Evolutionary conservation across 805 yeast genomes (phyloP), one percentile per base, ranked within the genome.

Genomic region (Zygosaccharomyces gambellarensis): DNA sequence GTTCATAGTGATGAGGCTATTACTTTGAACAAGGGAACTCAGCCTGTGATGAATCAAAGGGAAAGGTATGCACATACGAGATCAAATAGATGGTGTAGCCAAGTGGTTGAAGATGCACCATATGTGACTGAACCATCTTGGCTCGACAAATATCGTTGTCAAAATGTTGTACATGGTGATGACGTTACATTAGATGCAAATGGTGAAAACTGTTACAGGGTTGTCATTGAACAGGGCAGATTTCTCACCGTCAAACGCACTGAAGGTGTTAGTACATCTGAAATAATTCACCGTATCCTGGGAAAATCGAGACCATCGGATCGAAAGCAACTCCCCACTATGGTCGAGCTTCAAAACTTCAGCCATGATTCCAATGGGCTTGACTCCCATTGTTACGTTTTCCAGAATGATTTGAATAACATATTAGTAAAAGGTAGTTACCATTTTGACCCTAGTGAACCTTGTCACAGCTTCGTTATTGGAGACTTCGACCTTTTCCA

Each of bases 101-200:
- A 71, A 39, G 80, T 85, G 0, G 77, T 92, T 14, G 77, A 82
- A 2, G 73, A 77, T 54, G 97, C 98, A 0, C 99, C 99, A 1
- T 94, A 94, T 63, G 97, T 92, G 11, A 94, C 99, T 0, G 64
- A 64, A 34, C 95, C 95, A 0, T 71, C 70, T 38, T 85, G 88
- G 46, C 78, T 90, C 88, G 89, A 86, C 58, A 57, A 73, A 23
- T 80, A 80, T 62, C 79, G 78, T 5, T 94, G 99, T 71, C 70
- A 80, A 62, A 94, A 83, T 65, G 99, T 94, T n/a, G 96, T 94
- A 9, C 99, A 94, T 67, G 99, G 99, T 5, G 99, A 94, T 68
- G 99, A 94, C 64, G 89, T 94, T 56, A 94, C 97, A 23, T 87
- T 97, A 1, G 98, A 94, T 68, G 96, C 96, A 12, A 77, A 88